Base-by-base conservation (phyloP, 2,329 filamentous ascomycete species). In the Lomentospora prolificans region DNA sequence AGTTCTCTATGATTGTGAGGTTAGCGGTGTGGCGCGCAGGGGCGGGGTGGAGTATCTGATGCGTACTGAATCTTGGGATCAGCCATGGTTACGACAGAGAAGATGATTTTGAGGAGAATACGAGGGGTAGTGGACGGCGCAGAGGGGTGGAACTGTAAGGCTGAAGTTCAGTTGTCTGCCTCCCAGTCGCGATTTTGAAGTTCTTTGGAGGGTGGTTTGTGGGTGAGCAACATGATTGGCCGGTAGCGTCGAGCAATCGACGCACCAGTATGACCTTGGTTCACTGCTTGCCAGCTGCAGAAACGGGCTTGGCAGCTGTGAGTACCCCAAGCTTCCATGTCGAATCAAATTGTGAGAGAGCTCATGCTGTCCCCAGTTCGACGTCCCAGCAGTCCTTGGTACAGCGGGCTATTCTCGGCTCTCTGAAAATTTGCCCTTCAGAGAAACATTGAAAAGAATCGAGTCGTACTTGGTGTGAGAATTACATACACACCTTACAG, bases 31-130 rank as follows among this genome's bases (percentile, higher is more conserved):
- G 19, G 28, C 8, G 22, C 25, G 28, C 12, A 19, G n/a, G 14
- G 36, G 39, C 8, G 24, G 25, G n/a, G 53, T n/a, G 3, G 7
- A 19, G 41, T 27, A 14, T 7, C 4, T 10, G 17, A 19, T 9
- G 36, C 81, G 62, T 72, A 89, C 86, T 88, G 84, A 57, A 89
- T 87, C 75, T 89, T 88, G 63, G 81, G 71, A 70, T 86, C 82
- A 64, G 83, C 77, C 82, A 86, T 86, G 57, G 39, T 41, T 55
- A 28, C 28, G 36, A 36, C 44, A 10, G 44, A n/a, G 17, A 17
- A 25, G 19, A 10, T 19, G 41, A 25, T 3, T 6, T 4, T 14
- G 22, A 10, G 22, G 22, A 48, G 22, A 48, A 12, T 4, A 7
- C 33, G 27, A 52, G 22, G 53, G 22, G 41, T 33, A 28, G 25